Percentiles rank a stretch among this genome's conserved stretches.
Conservation (phyloP, 805 yeast species). For the Blastobotrys attinorum region DNA sequence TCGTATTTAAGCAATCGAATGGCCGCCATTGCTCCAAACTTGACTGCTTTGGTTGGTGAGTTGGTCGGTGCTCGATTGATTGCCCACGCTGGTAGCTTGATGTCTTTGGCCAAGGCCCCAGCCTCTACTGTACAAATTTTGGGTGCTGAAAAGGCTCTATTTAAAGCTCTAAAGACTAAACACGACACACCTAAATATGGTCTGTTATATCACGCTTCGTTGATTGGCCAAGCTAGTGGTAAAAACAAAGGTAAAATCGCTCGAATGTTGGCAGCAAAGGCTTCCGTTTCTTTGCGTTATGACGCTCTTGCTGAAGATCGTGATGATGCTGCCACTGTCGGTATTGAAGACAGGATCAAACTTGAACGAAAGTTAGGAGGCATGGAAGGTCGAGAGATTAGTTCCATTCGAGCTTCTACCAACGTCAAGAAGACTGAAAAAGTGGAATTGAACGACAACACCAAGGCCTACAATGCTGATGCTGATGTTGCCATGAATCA, state of each 20-base stretch:
- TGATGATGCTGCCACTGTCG: conserved; percentile 83
- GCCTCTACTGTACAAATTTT: conserved; percentile 97
- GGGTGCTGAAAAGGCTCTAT: conserved; percentile 98
- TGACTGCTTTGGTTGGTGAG: conserved; percentile 94
- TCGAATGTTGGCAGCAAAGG: conserved; percentile 96
- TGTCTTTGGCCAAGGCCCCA: conserved; percentile 94
- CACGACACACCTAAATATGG: conserved; percentile 99
- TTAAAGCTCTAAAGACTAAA: conserved; percentile 97
- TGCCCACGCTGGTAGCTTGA: conserved; percentile 93
- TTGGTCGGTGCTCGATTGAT: conserved; percentile 97
- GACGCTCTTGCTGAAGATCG: conserved; percentile 97
- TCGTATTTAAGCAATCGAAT: conserved; percentile 87
- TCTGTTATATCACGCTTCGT: conserved; percentile 89
- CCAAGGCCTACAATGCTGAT: conserved; percentile 87
- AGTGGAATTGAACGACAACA: conserved; percentile 68
- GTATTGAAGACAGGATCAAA: conserved; percentile 83
- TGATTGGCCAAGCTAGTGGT: conserved; percentile 97
- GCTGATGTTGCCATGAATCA: conserved; percentile 81
- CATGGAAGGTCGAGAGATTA: conserved; percentile 92
- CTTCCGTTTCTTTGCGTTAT: conserved; percentile 92
- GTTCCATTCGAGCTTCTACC: conserved; percentile 72
- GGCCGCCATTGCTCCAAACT: conserved; percentile 98
- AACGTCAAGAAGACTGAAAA: conserved; percentile 69
- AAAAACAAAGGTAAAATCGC: conserved; percentile 98
- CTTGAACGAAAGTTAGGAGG: conserved; percentile 92